Percentiles rank a stretch among this genome's conserved stretches.
These are phyloP conservation scores for Saccharomyces cerevisiae DNA, from an alignment of 805 yeast species.

Conservation along the genomic window DNA sequence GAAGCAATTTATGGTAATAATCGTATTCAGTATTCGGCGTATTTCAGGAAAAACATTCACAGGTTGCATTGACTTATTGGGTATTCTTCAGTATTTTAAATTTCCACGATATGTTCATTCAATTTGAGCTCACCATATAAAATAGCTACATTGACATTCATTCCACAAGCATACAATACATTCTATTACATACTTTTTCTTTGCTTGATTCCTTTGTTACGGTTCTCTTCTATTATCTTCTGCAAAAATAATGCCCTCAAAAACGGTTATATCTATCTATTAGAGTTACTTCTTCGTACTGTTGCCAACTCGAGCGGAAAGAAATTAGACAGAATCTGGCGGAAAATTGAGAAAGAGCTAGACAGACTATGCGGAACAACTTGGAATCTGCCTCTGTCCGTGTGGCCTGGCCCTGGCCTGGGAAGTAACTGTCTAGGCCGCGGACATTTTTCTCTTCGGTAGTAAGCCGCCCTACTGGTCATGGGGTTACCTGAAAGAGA, in stretches of 20 bases:
- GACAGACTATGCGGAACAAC: background rate
- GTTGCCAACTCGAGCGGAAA: background rate
- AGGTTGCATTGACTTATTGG: background rate
- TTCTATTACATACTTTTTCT: conserved; percentile 19
- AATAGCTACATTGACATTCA: background rate
- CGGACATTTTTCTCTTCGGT: background rate
- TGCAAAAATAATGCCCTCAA: background rate
- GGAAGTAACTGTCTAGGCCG: too few species aligned
- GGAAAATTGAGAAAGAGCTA: background rate
- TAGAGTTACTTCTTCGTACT: background rate
- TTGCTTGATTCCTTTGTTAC: conserved; percentile 13
- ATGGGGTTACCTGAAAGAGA: background rate
- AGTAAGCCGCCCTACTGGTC: background rate
- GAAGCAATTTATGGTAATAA: background rate
- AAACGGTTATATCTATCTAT: background rate
- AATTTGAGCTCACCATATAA: background rate
- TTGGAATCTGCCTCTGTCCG: background rate
- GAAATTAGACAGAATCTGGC: background rate
- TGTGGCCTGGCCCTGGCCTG: background rate
- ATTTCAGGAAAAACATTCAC: background rate
- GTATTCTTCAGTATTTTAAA: background rate
- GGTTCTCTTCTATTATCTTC: background rate
- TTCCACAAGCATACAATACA: background rate
- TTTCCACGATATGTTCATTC: background rate
- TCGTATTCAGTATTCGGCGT: background rate